Evolutionary conservation across 2,329 filamentous ascomycete species (phyloP).

Genomic region (Colletotrichum gloeosporioides): DNA sequence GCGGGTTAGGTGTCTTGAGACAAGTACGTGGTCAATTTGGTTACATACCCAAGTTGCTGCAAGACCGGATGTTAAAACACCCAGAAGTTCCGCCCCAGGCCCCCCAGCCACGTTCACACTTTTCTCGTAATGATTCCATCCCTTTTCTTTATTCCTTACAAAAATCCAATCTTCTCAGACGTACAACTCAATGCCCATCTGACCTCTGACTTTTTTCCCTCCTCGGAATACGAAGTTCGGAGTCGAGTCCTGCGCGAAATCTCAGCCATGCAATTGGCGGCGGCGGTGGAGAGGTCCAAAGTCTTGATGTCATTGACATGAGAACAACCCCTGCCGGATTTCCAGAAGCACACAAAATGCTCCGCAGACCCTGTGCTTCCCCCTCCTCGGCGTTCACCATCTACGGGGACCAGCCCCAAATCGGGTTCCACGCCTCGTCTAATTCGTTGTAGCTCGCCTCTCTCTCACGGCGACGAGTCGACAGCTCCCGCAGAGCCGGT

Average conservation of each 20-base stretch:
- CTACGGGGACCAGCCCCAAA: background rate
- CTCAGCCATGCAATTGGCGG: background rate
- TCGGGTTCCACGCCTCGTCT: background rate
- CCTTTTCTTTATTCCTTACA: background rate
- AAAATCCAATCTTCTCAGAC: background rate
- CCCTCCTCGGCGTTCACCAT: background rate
- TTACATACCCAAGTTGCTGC: background rate
- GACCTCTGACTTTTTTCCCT: background rate
- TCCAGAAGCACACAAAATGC: background rate
- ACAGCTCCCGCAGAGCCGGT: background rate
- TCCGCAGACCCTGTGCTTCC: background rate
- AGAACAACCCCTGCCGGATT: background rate
- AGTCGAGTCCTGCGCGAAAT: background rate
- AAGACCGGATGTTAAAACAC: background rate
- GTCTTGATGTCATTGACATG: constrained; percentile 21
- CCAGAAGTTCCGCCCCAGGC: background rate
- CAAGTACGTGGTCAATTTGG: background rate
- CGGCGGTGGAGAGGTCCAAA: background rate
- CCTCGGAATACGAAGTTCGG: background rate
- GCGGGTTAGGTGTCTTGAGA: background rate
- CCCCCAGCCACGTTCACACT: background rate
- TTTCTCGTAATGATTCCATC: background rate
- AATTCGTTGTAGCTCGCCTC: background rate
- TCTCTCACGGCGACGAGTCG: background rate
- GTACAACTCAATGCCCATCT: background rate